Percentiles rank a stretch among this genome's conserved stretches.
Conservation (phyloP, 768 basidiomycete species). For the Pulveroboletus sp. region DNA sequence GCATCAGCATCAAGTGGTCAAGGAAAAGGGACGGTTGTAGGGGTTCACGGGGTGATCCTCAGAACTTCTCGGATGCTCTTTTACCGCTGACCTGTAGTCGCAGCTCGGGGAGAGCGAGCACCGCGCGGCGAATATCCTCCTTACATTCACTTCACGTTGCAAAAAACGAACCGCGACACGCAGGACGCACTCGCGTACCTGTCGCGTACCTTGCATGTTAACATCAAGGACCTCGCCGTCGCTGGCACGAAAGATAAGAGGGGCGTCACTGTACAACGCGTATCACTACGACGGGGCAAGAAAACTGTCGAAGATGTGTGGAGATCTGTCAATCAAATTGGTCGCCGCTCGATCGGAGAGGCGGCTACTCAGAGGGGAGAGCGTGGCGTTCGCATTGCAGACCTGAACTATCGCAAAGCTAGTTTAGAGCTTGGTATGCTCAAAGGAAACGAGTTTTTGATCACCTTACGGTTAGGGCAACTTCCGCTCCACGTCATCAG, state of each 20-base stretch:
- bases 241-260: constrained; percentile 99
- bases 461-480: constrained; percentile 73
- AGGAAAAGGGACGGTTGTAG: constrained; percentile 45
- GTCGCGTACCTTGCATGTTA: constrained; percentile 71
- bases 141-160: constrained; percentile 94
- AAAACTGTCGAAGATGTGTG: constrained; percentile 83
- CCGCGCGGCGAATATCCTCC: constrained; percentile 70
- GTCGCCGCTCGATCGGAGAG: constrained; percentile 52
- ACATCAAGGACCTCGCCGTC: constrained; percentile 76
- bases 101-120: constrained; percentile 38
- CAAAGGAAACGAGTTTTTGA: constrained; percentile 93
- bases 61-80: background rate
- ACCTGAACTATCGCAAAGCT: constrained; percentile 79
- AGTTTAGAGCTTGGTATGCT: constrained; percentile 91
- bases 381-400: constrained; percentile 82
- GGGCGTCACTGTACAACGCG: constrained; percentile 91
- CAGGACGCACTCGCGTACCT: constrained; percentile 88
- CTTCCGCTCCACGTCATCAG: constrained; percentile 15
- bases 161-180: constrained; percentile 97
- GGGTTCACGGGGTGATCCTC: constrained; percentile 35
- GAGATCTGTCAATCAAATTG: constrained; percentile 71
- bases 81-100: background rate
- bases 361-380: constrained; percentile 75
- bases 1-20: constrained; percentile 79
- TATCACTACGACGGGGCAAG: constrained; percentile 71